Conservation (phyloP, 2,329 filamentous ascomycete species). For the Trichocomaceae sp. region DNA sequence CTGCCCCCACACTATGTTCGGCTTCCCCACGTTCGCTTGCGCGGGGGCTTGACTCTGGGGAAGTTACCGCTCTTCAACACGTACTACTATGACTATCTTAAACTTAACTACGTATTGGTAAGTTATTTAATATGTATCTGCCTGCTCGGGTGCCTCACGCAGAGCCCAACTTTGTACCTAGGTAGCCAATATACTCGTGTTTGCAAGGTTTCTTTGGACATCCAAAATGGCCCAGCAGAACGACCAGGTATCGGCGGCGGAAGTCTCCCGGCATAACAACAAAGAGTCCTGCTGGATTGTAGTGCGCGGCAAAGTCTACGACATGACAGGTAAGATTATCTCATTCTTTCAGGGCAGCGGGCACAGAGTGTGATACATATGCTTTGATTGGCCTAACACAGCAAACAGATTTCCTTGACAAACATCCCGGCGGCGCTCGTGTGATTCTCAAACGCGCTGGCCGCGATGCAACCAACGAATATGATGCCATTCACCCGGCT, state of each 20-base stretch:
- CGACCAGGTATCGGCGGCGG: conserved; percentile 25
- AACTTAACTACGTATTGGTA: too few relatives aligned
- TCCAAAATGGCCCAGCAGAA: not conserved
- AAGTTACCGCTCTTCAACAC: too few relatives aligned
- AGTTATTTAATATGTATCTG: too few relatives aligned
- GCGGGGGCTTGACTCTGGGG: too few relatives aligned
- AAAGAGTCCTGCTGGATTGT: conserved; percentile 48
- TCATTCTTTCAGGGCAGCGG: not conserved
- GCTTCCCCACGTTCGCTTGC: too few relatives aligned
- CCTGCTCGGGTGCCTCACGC: too few relatives aligned
- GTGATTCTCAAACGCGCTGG: conserved; percentile 31
- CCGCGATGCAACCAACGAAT: conserved; percentile 30
- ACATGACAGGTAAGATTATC: conserved; percentile 35
- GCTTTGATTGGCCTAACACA: not conserved
- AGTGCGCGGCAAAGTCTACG: conserved; percentile 47
- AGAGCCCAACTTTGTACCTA: too few relatives aligned
- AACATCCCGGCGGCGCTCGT: conserved; percentile 29
- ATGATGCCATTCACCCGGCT: conserved; percentile 29
- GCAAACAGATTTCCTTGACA: conserved; percentile 25
- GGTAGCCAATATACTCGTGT: not conserved
- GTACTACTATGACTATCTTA: too few relatives aligned
- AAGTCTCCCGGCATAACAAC: conserved; percentile 45
- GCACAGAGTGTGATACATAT: too few relatives aligned
- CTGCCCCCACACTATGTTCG: too few relatives aligned
- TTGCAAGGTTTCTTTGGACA: not conserved